A percentile compares a stretch with the other conserved stretches of the same genome.
Evolutionary conservation across 164 flowering plant species (phyloP).

Genomic region (Stephania yunnanensis): DNA sequence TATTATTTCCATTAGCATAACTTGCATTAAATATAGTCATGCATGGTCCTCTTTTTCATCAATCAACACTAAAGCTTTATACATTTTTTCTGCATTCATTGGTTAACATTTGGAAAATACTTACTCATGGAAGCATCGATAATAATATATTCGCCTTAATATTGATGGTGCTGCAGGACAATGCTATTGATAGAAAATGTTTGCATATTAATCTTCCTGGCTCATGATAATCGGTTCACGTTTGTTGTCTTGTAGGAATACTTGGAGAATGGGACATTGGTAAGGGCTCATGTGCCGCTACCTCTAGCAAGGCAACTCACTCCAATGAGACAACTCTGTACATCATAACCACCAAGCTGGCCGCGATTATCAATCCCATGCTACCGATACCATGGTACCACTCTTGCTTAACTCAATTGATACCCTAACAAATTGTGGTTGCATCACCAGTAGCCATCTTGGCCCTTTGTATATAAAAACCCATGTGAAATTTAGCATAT

Average conservation of each 20-base stretch:
- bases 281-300: slow-evolving; percentile 82
- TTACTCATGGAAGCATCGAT: too few relatives aligned
- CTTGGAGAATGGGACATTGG: slow-evolving; percentile 67
- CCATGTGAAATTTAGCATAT: background rate
- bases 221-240: background rate
- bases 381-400: too few relatives aligned
- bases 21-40: too few relatives aligned
- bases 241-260: slow-evolving; percentile 50
- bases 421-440: background rate
- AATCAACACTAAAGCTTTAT: too few relatives aligned
- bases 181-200: background rate
- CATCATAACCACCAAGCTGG: slow-evolving; percentile 14
- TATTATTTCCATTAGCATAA: too few relatives aligned
- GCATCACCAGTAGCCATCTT: background rate
- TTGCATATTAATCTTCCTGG: slow-evolving; percentile 5
- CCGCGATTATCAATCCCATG: background rate
- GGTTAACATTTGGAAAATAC: too few relatives aligned
- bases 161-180: too few relatives aligned
- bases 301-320: slow-evolving; percentile 74
- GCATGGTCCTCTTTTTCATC: too few relatives aligned
- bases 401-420: background rate
- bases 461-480: background rate
- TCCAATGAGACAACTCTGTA: slow-evolving; percentile 78
- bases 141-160: too few relatives aligned
- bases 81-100: too few relatives aligned